Conservation (phyloP, 345 rosid species). For the Linum lewisii region DNA sequence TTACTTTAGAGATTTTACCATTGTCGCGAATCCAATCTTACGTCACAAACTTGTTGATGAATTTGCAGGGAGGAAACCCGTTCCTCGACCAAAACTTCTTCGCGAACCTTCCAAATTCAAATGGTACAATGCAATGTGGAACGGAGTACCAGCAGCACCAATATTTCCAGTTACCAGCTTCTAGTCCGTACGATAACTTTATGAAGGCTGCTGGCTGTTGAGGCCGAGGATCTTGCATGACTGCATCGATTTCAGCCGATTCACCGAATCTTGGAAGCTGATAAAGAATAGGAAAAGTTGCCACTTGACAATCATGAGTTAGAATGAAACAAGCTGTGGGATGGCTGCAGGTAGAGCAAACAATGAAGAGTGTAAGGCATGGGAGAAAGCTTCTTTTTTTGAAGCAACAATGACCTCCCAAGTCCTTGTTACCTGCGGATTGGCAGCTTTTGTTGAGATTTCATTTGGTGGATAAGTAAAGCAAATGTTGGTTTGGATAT, state of each 20-base stretch:
- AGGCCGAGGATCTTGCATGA: background rate
- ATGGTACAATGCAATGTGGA: constrained; percentile 23
- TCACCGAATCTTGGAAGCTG: too few species aligned
- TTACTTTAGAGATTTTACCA: background rate
- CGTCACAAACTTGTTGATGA: background rate
- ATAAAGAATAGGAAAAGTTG: too few species aligned
- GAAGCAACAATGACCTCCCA: too few species aligned
- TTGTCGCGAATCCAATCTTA: background rate
- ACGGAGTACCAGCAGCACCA: constrained; percentile 41
- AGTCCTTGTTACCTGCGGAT: too few species aligned
- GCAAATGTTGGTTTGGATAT: too few species aligned
- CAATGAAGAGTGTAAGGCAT: too few species aligned
- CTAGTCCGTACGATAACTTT: constrained; percentile 54
- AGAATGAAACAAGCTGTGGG: too few species aligned
- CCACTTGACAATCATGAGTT: too few species aligned
- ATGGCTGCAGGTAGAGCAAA: too few species aligned
- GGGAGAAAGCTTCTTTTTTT: too few species aligned
- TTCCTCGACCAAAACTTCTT: constrained; percentile 25
- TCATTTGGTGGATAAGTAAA: too few species aligned
- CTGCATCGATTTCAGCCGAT: background rate
- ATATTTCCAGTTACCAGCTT: constrained; percentile 38
- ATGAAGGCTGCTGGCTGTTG: constrained; percentile 56
- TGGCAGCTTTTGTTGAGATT: too few species aligned
- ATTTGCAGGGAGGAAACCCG: constrained; percentile 39
- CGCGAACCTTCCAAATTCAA: constrained; percentile 14